Evolutionary conservation across 2,329 filamentous ascomycete genomes (phyloP), one percentile per base, ranked within the genome.

Genomic region (Simplicillium aogashimaense): DNA sequence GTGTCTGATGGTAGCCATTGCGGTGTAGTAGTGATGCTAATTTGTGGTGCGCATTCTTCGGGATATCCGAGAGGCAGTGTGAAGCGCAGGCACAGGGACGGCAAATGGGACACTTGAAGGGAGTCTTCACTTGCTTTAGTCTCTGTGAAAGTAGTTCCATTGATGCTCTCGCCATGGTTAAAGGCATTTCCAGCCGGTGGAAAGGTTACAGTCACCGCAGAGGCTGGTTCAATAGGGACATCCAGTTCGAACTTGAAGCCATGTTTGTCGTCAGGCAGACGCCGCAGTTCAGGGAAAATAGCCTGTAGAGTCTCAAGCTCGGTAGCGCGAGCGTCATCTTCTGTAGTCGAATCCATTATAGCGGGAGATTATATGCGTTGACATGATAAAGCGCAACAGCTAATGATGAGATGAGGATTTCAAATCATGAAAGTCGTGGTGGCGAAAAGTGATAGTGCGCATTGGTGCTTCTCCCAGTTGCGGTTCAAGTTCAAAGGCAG

Each of bases 231-330:
- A 32, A 81, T 70, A 3, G 76, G 73, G 14, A 82, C 57, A 35
- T 78, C 72, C 42, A 82, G 67, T 34, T 65, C 63, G 53, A 80
- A 70, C 7, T 61, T 63, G 49, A 70, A 69, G n/a, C 53, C 54
- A 28, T 45, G 44, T 43, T 68, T 60, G 28, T 65, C 50, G 7
- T 63, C 53, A 35, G 65, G 55, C 15, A 66, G 54, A 8, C 61
- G 58, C 25, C 64, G 64, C 12, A 83, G 71, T 57, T 83, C 80
- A n/a, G 79, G 79, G 47, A 73, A 84, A 50, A 84, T 83, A 45
- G 78, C n/a, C 49, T 59, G 7, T 36, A 48, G 38, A 45, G 57
- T 17, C 51, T 61, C 28, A 38, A 44, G 39, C 42, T 44, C 42
- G 2, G 36, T 39, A 32, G 31, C 20, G 37, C 42, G 42, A 18